A percentile compares a stretch with the other conserved stretches of the same genome.
These are phyloP conservation scores for Vitis rotundifolia DNA, from an alignment of 164 flowering plant species.

Conservation along the genomic window DNA sequence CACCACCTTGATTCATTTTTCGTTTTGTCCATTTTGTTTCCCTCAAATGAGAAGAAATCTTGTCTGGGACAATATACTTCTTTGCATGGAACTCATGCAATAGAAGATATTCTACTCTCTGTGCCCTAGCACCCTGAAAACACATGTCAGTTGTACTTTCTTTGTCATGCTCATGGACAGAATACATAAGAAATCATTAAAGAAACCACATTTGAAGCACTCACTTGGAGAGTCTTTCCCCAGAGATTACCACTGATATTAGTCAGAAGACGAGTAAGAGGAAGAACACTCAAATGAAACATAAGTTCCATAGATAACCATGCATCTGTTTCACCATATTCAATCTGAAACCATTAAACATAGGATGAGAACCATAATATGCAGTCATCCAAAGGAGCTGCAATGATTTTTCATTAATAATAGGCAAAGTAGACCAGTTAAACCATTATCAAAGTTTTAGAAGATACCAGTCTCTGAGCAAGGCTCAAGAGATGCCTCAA, in stretches of 20 bases:
- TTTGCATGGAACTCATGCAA: conserved; percentile 92
- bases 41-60: conserved; percentile 51
- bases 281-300: conserved; percentile 97
- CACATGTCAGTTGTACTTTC: background rate
- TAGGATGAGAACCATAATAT: background rate
- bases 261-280: conserved; percentile 94
- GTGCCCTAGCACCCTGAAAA: conserved; percentile 97
- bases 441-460: background rate
- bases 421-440: background rate
- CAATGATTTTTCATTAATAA: background rate
- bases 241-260: conserved; percentile 98
- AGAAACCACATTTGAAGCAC: conserved; percentile 7
- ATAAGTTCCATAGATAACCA: conserved; percentile 97
- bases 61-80: conserved; percentile 95
- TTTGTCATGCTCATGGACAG: background rate
- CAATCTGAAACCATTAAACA: conserved; percentile 55
- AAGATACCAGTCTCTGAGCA: too few relatives aligned
- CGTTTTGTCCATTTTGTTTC: conserved; percentile 62
- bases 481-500: too few relatives aligned
- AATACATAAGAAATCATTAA: background rate
- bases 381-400: background rate
- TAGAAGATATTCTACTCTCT: conserved; percentile 92
- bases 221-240: conserved; percentile 98
- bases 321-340: conserved; percentile 94
- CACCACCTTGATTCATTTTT: conserved; percentile 32